Conservation (phyloP, 108 stramenopile genomes). For the Cyclostephanos invisitatus region DNA sequence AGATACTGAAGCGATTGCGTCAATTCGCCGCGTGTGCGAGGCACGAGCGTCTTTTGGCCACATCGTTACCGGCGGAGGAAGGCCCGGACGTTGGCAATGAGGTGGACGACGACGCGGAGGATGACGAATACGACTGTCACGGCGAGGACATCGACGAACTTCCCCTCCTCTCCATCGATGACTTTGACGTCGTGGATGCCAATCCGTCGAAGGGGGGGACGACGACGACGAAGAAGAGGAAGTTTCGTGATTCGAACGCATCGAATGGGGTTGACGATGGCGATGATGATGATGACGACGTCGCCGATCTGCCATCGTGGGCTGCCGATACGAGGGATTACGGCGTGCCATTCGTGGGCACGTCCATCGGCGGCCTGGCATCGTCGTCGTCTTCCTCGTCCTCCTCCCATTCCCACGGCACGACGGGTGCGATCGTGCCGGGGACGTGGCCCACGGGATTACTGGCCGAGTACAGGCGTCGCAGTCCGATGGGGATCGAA, state of each 20-base stretch:
- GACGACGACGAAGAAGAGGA: background rate
- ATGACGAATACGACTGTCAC: conserved; percentile 31
- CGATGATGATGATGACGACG: conserved; percentile 13
- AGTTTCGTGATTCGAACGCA: too few relatives aligned
- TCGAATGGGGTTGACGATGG: conserved; percentile 13
- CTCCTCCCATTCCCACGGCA: conserved; percentile 7
- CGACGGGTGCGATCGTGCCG: background rate
- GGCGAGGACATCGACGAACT: conserved; percentile 18
- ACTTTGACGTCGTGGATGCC: conserved; percentile 12
- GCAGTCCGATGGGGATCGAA: conserved; percentile 76
- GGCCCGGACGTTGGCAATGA: conserved; percentile 16
- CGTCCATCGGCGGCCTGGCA: conserved; percentile 70
- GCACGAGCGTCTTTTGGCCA: conserved; percentile 52
- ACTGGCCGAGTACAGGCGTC: conserved; percentile 65
- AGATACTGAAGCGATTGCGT: conserved; percentile 53
- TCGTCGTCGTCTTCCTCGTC: conserved; percentile 27
- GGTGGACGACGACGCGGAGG: conserved; percentile 3
- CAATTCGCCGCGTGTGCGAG: conserved; percentile 54
- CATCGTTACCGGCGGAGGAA: too few relatives aligned
- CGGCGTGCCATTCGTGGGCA: conserved; percentile 85
- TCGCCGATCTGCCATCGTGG: conserved; percentile 61
- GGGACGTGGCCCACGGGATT: conserved; percentile 82
- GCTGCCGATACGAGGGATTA: conserved; percentile 72
- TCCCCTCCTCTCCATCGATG: background rate
- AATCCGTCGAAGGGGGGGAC: too few relatives aligned